Base-by-base conservation (phyloP, 2,329 filamentous ascomycete species). In the Exophiala aquamarina region DNA sequence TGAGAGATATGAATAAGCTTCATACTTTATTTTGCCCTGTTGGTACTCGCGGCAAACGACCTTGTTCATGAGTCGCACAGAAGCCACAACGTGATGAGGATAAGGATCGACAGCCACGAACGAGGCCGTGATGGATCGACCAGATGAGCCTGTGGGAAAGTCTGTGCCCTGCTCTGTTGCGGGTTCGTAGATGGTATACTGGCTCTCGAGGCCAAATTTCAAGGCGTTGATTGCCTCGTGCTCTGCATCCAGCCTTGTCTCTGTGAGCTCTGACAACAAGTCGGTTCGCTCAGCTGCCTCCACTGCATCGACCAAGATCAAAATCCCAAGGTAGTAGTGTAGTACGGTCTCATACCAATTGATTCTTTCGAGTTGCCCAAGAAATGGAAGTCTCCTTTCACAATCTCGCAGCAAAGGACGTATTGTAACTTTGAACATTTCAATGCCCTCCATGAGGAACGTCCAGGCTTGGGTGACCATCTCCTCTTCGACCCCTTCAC, bases 271-370 rank as follows among this genome's bases (percentile, higher is more conserved):
- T 8, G 51, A 50, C 2, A 65, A 44, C 18, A 64, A 47, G 49
- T 63, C 63, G 15, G 44, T 35, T 3, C 61, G 60, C 7, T 57
- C 48, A 1, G 61, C 57, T 2, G 53, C 58, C 41, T 63, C 61
- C 40, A 65, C 36, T 1, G 56, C 59, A 26, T 65, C 58, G 13
- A 61, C 49, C 40, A 63, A 51, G 3, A 64, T 54, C 17, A 65
- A 35, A 21, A 63, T 63, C 31, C 61, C 54, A 6, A 64, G 53
- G 34, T 61, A 48, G 31, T 63, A 61, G 29, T 64, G 62, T 19
- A 64, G 44, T 58, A 60, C 59, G 1, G 64, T 50, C 37, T 61
- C 57, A 33, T 62, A 63, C 63, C 63, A 66, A n/a, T 61, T 62
- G 31, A 66, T 44, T 42, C 59, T 60, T n/a, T 59, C 62, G 14